A percentile compares a stretch with the other conserved stretches of the same genome.
Conservation (phyloP, 1,139 yeast species). For the Taiozyma sp. region DNA sequence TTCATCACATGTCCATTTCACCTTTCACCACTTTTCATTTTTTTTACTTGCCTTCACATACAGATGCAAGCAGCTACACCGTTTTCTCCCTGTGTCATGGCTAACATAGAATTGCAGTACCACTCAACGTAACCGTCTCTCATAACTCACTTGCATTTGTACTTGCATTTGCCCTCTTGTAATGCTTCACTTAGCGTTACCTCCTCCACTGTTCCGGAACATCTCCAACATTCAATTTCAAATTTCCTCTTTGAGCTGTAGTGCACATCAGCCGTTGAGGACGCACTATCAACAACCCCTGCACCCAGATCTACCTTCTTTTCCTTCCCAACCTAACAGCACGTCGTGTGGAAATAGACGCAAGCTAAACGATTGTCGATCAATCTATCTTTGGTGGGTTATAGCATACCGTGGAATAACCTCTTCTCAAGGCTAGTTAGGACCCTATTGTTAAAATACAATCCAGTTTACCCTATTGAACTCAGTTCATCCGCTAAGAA, state of each 20-base stretch:
- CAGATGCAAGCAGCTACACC: not conserved
- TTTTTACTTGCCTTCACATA: not conserved
- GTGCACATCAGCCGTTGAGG: not conserved
- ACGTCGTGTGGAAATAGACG: not conserved
- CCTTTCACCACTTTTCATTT: not conserved
- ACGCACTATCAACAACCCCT: not conserved
- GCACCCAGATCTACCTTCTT: not conserved
- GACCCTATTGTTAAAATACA: too few species aligned
- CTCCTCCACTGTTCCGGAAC: not conserved
- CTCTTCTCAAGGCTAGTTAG: too few species aligned
- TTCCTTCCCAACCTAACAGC: not conserved
- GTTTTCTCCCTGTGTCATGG: not conserved
- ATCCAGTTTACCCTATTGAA: too few species aligned
- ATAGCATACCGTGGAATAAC: too few species aligned
- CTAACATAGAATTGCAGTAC: not conserved
- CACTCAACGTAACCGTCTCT: too few species aligned
- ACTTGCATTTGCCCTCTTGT: not conserved
- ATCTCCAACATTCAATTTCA: not conserved
- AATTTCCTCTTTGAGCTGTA: not conserved
- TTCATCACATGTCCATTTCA: not conserved
- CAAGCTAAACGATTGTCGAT: not conserved
- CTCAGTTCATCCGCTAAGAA: too few species aligned
- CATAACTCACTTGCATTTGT: too few species aligned
- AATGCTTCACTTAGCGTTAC: not conserved
- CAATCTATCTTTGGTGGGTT: not conserved